These are phyloP conservation scores for Angophora floribunda DNA, from an alignment of 345 rosid genomes.

Conservation along the genomic window DNA sequence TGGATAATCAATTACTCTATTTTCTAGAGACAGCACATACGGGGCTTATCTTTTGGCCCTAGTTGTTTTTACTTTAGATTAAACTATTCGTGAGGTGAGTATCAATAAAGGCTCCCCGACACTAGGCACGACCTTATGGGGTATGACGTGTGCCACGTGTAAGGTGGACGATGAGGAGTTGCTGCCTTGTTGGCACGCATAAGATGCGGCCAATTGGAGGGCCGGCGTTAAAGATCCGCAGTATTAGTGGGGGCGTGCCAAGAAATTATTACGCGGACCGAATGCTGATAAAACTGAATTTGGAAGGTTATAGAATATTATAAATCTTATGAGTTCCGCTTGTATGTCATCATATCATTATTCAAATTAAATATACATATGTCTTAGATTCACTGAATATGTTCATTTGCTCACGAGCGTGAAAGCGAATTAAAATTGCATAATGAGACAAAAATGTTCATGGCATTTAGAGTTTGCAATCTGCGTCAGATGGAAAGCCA, in stretches of 20 bases:
- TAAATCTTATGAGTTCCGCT: background rate
- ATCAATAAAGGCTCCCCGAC: background rate
- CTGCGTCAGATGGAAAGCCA: background rate
- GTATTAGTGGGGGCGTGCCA: background rate
- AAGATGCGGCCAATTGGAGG: conserved; percentile 3
- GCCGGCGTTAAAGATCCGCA: background rate
- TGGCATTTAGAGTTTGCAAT: background rate
- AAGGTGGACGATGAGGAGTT: background rate
- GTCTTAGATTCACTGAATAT: background rate
- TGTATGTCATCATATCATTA: background rate
- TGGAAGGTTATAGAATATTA: background rate
- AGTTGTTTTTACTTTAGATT: background rate
- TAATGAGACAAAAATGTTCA: background rate
- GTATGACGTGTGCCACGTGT: conserved; percentile 10
- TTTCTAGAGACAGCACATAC: background rate
- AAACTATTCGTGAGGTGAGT: background rate
- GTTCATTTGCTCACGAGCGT: background rate
- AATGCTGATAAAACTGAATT: background rate
- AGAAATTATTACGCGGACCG: background rate
- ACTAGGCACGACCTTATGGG: background rate
- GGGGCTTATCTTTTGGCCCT: background rate
- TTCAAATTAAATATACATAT: background rate
- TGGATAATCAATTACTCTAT: background rate
- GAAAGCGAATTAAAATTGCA: background rate
- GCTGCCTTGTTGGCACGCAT: conserved; percentile 5